These are phyloP conservation scores for Epithemia pelagica DNA, from an alignment of 108 stramenopile species.

Conservation along the genomic window DNA sequence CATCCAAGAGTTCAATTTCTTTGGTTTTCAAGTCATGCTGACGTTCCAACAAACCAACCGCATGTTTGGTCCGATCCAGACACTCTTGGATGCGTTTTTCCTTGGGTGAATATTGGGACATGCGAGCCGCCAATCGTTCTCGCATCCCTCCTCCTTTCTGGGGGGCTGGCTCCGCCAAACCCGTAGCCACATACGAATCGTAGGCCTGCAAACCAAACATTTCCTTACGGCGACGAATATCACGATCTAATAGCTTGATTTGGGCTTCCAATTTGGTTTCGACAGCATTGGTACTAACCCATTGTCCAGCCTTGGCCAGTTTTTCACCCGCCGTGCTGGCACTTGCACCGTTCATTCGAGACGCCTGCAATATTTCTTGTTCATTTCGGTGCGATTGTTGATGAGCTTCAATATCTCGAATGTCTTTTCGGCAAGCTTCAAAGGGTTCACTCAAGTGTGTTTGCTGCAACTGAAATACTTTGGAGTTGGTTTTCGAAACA, in stretches of 20 bases:
- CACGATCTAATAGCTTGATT: constrained; percentile 69
- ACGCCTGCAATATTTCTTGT: constrained; percentile 27
- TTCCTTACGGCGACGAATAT: constrained; percentile 70
- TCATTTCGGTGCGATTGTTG: constrained; percentile 22
- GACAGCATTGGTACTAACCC: constrained; percentile 21
- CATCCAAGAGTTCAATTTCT: constrained; percentile 18
- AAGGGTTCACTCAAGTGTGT: constrained; percentile 24
- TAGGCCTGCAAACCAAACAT: constrained; percentile 41
- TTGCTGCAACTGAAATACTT: constrained; percentile 21
- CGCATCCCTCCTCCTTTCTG: constrained; percentile 15
- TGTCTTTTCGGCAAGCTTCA: constrained; percentile 25
- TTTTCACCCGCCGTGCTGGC: constrained; percentile 22
- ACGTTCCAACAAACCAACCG: constrained; percentile 17
- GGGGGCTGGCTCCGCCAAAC: constrained; percentile 5
- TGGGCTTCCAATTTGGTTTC: constrained; percentile 45
- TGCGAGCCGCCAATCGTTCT: constrained; percentile 14
- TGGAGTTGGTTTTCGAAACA: constrained; percentile 2
- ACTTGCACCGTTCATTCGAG: constrained; percentile 22
- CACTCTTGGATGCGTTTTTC: constrained; percentile 34
- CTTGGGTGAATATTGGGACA: constrained; percentile 21
- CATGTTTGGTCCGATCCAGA: constrained; percentile 26
- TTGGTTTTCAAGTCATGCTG: constrained; percentile 16
- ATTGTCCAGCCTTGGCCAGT: constrained; percentile 22
- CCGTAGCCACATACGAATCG: constrained; percentile 1
- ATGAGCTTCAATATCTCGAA: constrained; percentile 14